These are phyloP conservation scores for Sporodiniella umbellata DNA, from an alignment of 371 early-diverging fungal genomes.

Conservation along the genomic window DNA sequence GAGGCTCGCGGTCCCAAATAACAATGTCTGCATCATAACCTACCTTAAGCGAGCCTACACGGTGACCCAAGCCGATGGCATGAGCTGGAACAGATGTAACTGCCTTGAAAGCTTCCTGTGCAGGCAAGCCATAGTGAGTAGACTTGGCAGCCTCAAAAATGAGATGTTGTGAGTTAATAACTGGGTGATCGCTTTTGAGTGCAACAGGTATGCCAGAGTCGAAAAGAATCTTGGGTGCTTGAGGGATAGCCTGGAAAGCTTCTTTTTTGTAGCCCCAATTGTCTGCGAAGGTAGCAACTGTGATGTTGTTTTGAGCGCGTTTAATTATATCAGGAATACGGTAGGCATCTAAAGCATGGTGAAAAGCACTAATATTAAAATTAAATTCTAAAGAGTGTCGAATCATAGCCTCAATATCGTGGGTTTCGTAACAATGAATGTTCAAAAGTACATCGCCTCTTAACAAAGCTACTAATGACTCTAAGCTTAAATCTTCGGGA, in stretches of 20 bases:
- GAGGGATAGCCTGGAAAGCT: slow-evolving; percentile 63
- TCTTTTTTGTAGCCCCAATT: slow-evolving; percentile 76
- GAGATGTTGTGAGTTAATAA: slow-evolving; percentile 65
- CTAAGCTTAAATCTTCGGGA: slow-evolving; percentile 64
- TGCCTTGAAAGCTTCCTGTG: slow-evolving; percentile 56
- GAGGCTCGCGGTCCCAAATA: slow-evolving; percentile 63
- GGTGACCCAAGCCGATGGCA: slow-evolving; percentile 67
- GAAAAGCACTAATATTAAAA: slow-evolving; percentile 75
- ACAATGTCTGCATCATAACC: slow-evolving; percentile 81
- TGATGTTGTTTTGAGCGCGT: slow-evolving; percentile 60
- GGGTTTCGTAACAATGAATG: slow-evolving; percentile 72
- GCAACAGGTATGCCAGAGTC: slow-evolving; percentile 69
- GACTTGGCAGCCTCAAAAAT: slow-evolving; percentile 76
- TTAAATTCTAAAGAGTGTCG: slow-evolving; percentile 73
- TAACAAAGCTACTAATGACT: slow-evolving; percentile 63
- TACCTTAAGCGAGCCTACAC: slow-evolving; percentile 59
- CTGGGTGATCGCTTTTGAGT: slow-evolving; percentile 79
- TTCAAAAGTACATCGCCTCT: slow-evolving; percentile 72
- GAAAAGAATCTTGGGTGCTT: slow-evolving; percentile 56
- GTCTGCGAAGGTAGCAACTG: slow-evolving; percentile 68
- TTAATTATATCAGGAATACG: slow-evolving; percentile 65
- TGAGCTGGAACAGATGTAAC: slow-evolving; percentile 76
- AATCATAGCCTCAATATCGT: slow-evolving; percentile 73
- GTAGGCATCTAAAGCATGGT: slow-evolving; percentile 82
- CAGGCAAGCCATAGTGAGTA: slow-evolving; percentile 65